Conservation (phyloP, 306 rosid species). For the Rosa lucieae region DNA sequence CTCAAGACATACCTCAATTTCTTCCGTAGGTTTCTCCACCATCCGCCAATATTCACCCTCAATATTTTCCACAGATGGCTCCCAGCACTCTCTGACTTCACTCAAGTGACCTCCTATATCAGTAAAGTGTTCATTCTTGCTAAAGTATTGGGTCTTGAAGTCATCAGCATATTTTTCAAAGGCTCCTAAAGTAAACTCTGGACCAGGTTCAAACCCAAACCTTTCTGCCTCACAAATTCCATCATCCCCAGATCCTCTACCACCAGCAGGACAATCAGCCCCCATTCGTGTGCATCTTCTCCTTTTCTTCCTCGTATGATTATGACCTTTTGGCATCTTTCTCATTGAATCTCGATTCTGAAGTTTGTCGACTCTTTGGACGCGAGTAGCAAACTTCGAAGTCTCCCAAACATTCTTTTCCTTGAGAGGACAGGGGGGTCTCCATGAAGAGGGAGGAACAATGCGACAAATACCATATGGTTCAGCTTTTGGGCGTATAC, state of each 20-base stretch:
- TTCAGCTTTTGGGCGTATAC: constrained; percentile 78
- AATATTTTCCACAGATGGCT: constrained; percentile 77
- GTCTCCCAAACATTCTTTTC: constrained; percentile 67
- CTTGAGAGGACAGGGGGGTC: constrained; percentile 89
- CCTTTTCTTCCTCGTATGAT: constrained; percentile 76
- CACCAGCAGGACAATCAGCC: constrained; percentile 44
- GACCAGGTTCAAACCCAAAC: constrained; percentile 99
- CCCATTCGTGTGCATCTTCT: constrained; percentile 77
- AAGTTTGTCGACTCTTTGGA: constrained; percentile 93
- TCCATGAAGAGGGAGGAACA: constrained; percentile 97
- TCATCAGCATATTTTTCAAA: constrained; percentile 85
- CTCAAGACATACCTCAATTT: constrained; percentile 74
- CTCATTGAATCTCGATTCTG: constrained; percentile 79
- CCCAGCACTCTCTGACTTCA: constrained; percentile 34
- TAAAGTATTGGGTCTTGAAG: constrained; percentile 74
- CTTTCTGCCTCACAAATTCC: constrained; percentile 65
- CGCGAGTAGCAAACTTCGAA: constrained; percentile 89
- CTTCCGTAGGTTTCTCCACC: constrained; percentile 97
- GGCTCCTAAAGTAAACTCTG: constrained; percentile 72
- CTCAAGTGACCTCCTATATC: constrained; percentile 40
- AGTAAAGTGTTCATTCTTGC: constrained; percentile 43
- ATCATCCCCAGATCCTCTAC: constrained; percentile 44
- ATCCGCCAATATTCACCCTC: constrained; percentile 99
- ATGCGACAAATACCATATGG: constrained; percentile 94
- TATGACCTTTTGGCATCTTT: constrained; percentile 53